Conservation (phyloP, 192 early-diverging fungal species). For the Obelidium mucronatum region DNA sequence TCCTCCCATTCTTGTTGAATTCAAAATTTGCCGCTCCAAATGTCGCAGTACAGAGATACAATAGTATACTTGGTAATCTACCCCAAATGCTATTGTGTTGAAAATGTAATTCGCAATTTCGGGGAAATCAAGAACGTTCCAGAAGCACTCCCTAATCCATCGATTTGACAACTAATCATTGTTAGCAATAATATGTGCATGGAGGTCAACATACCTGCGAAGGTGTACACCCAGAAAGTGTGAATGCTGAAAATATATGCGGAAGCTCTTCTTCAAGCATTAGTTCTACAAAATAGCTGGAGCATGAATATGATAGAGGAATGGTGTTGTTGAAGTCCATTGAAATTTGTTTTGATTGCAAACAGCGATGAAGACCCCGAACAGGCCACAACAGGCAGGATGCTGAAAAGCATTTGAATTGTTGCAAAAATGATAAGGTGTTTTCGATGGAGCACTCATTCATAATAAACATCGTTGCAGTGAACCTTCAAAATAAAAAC, state of each 20-base stretch:
- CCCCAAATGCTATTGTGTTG: conserved; percentile 39
- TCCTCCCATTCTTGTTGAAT: conserved; percentile 45
- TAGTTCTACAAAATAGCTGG: conserved; percentile 51
- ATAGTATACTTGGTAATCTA: conserved; percentile 60
- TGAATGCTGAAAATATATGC: conserved; percentile 53
- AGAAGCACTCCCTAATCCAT: conserved; percentile 60
- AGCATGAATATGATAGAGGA: conserved; percentile 47
- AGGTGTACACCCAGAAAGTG: conserved; percentile 56
- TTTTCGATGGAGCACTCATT: conserved; percentile 27
- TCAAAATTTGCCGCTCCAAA: conserved; percentile 37
- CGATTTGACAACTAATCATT: conserved; percentile 45
- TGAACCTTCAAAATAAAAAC: conserved; percentile 44
- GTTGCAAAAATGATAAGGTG: conserved; percentile 28
- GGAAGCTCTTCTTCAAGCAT: conserved; percentile 54
- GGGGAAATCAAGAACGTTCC: conserved; percentile 56
- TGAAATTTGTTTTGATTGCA: background rate
- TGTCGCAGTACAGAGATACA: conserved; percentile 54
- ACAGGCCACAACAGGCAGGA: conserved; percentile 48
- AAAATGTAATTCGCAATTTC: conserved; percentile 48
- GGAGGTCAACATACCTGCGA: conserved; percentile 46
- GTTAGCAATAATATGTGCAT: background rate
- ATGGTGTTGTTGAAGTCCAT: conserved; percentile 16
- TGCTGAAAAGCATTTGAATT: conserved; percentile 18
- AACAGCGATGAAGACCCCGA: background rate
- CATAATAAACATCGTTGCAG: conserved; percentile 46